Base-by-base conservation (phyloP, 306 rosid genomes). In the Clitoria ternatea region DNA sequence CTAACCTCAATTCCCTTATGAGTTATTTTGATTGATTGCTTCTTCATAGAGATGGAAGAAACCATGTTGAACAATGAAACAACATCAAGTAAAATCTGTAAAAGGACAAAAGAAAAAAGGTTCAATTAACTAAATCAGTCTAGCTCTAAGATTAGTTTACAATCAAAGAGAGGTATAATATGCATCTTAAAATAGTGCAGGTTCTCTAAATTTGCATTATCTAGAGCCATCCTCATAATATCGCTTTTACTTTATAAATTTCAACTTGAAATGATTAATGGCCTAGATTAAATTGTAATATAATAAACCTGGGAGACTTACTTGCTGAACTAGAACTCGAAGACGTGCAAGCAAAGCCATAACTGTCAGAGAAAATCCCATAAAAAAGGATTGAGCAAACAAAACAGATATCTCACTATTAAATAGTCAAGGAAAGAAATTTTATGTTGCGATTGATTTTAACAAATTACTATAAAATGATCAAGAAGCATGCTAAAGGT, bases 371-470 rank as follows among this genome's bases (percentile, higher is more conserved):
- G 92, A 87, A 72, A 90, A 87, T 66, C 89, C 89, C 87, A 80
- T 83, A 73, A 93, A 93, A 79, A 90, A 90, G 0, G 92, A 77
- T 70, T 18, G 90, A 42, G 97, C 98, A 55, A 90, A 89, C 85
- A 93, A 75, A 42, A 75, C 79, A 65, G 97, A 90, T 79, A 87
- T 57, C 89, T 85, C 92, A 9, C 98, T 87, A 54, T 69, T 32
- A 72, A 64, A 71, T 72, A 23, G 94, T 93, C 76, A 90, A 88
- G 97, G 90, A 65, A 55, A 69, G 0, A 74, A 15, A 22, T 55
- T 70, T 6, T 43, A 14, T 17, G 60, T 40, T 33, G 10, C 43
- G n/a, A n/a, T n/a, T n/a, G 50, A 43, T 53, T 40, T 32, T 23
- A 62, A 67, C 39, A 61, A 39, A 11, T 33, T 20, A 63, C 18